phyloP scores from a whole-genome alignment of 2,329 filamentous ascomycete species.

The Byssoonygena ceratinophila region DNA sequence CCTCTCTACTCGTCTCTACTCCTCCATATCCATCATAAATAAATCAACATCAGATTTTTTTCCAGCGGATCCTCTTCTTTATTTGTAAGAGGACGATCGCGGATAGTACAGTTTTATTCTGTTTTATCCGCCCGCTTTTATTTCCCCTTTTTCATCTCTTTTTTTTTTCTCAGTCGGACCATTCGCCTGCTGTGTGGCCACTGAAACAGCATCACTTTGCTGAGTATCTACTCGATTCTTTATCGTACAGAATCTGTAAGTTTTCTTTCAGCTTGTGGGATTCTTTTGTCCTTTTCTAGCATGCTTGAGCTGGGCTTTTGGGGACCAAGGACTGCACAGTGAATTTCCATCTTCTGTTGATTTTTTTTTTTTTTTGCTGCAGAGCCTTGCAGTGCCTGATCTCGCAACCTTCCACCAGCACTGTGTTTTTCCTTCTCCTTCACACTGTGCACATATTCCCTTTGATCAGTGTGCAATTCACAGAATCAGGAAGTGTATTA shows the following conservation, averaged over 20 bases:
- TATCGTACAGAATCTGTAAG: slow-evolving; percentile 9
- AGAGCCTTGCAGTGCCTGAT: neutral
- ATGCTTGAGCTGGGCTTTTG: neutral
- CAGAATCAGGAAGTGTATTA: neutral
- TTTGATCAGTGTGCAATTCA: slow-evolving; percentile 1
- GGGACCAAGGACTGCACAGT: neutral
- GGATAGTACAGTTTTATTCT: slow-evolving; percentile 17
- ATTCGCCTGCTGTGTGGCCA: slow-evolving; percentile 6
- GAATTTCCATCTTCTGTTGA: neutral
- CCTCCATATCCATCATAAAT: slow-evolving; percentile 1
- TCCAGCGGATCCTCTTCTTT: slow-evolving; percentile 19
- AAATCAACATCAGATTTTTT: slow-evolving; percentile 2
- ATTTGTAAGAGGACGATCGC: slow-evolving; percentile 20
- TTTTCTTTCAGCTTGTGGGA: neutral
- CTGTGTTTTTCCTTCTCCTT: neutral
- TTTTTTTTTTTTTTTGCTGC: neutral
- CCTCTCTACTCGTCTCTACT: slow-evolving; percentile 6
- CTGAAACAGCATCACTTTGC: slow-evolving; percentile 11
- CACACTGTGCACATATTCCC: slow-evolving; percentile 1
- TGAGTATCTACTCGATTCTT: slow-evolving; percentile 6
- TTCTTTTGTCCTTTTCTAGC: neutral
- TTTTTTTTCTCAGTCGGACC: slow-evolving; percentile 1
- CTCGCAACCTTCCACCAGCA: neutral
- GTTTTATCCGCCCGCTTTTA: slow-evolving; percentile 16
- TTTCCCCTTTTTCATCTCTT: slow-evolving; percentile 11